Evolutionary conservation across 768 basidiomycete genomes (phyloP), one percentile per base, ranked within the genome.

Genomic region (Naematelia encephala): DNA sequence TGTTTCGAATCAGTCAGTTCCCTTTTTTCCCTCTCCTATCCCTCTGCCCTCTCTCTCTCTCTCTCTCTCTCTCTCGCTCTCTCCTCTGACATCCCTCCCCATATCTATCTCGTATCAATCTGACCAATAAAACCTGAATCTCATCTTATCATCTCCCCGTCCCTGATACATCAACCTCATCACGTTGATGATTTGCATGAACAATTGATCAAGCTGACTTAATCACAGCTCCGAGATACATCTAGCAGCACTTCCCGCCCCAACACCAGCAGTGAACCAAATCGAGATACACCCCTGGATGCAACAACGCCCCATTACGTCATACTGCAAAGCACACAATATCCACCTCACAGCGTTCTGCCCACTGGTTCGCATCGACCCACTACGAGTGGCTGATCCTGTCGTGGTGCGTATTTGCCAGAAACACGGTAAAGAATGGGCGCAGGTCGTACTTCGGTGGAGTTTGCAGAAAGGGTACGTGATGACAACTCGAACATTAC

Each of bases 221-320:
- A 1, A n/a, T 13, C 14, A 22, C n/a, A 76, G 74, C 64, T 66
- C 66, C 4, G 66, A 74, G 46, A 69, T 69, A 46, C 74, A 76
- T 53, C 69, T 76, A 25, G 58, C 70, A 53, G 58, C 58, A 0
- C 50, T 76, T 5, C 70, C 73, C 4, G 34, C 29, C 1, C 71
- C 71, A 11, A 56, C 62, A 45, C 74, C 74, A 12, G 72, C 68
- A 0, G 63, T 73, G 21, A 74, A 76, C 59, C 74, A 76, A 47
- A 64, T 73, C 19, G 72, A 76, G 43, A 56, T 78, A 0, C 76
- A 79, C 49, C 79, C 78, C 1, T 75, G 86, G 59, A 90, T 88
- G 76, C 90, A 91, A 70, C 90, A 91, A 67, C 58, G 80, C 43
- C 81, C 84, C 5, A 89, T 92, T 57, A 87, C 88, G 16, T 81